phyloP scores from a whole-genome alignment of 495 filamentous ascomycete genomes.

The Cairneyella variabilis region DNA sequence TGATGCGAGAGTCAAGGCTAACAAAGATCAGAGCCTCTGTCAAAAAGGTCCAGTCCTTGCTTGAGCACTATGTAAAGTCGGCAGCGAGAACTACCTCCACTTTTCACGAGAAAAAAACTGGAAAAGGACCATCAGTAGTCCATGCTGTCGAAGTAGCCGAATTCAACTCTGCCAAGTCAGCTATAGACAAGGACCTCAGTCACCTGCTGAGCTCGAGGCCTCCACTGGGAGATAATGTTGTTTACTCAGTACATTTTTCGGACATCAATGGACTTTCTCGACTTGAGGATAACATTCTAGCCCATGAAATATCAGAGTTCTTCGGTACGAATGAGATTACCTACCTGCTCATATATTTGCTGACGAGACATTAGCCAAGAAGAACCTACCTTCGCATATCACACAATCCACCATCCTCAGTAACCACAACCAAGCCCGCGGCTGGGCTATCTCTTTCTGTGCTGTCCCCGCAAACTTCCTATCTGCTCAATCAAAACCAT shows the following conservation, averaged over 20 bases:
- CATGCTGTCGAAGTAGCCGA: slow-evolving; percentile 13
- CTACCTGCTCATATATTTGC: not conserved
- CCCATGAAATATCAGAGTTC: slow-evolving; percentile 20
- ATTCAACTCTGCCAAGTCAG: slow-evolving; percentile 16
- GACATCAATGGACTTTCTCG: slow-evolving; percentile 21
- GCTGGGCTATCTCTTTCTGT: slow-evolving; percentile 21
- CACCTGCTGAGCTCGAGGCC: slow-evolving; percentile 7
- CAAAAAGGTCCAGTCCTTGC: slow-evolving; percentile 3
- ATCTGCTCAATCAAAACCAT: not conserved
- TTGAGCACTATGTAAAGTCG: slow-evolving; percentile 15
- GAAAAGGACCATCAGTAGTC: slow-evolving; percentile 7
- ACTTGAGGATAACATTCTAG: slow-evolving; percentile 18
- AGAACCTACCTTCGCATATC: slow-evolving; percentile 12
- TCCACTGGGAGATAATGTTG: not conserved
- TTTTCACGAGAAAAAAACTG: slow-evolving; percentile 13
- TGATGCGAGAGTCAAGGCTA: not conserved
- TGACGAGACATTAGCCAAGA: slow-evolving; percentile 7
- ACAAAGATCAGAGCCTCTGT: slow-evolving; percentile 10
- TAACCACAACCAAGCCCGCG: slow-evolving; percentile 8
- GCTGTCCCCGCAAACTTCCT: slow-evolving; percentile 9
- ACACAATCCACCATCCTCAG: slow-evolving; percentile 16
- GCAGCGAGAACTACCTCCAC: slow-evolving; percentile 9
- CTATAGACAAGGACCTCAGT: slow-evolving; percentile 16
- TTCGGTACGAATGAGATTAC: slow-evolving; percentile 5
- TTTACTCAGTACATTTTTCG: slow-evolving; percentile 17